Evolutionary conservation across 2,329 filamentous ascomycete species (phyloP), one percentile per base, ranked within the genome.

Genomic region (Hypoxylon sp.): DNA sequence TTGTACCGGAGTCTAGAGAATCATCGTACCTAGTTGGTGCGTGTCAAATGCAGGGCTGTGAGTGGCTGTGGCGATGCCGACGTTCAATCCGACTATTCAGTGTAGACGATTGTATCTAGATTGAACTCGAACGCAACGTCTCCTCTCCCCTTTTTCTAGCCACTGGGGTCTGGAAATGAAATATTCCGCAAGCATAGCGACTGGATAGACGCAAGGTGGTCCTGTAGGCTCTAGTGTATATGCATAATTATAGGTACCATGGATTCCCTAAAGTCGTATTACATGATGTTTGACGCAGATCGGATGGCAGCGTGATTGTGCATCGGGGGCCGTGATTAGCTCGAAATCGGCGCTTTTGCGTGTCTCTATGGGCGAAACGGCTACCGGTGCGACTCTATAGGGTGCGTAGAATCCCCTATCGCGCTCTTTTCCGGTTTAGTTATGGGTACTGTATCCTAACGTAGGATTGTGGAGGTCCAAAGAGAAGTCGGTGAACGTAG

Each of bases 261-360:
- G 19, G 34, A 55, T 43, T 28, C 58, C 34, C 32, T 43, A 1
- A 43, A 64, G 68, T 69, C 23, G 63, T 53, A 71, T 66, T 67
- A 69, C 66, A 63, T 60, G 68, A 30, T 28, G 55, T 45, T 65
- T 45, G 59, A 62, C 60, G 62, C 65, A 68, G 68, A 68, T 70
- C 68, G 63, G 65, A 59, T 68, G 63, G 66, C 65, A 68, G 51
- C 60, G 66, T 68, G 63, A 65, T 71, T 62, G 63, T 66, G 63
- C 68, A 66, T 69, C 51, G 34, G 58, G 52, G 23, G 50, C 50
- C 45, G 58, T 66, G 63, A 64, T 69, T 62, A 69, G 68, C 60
- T 63, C 48, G 50, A 36, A 56, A 58, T 58, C 9, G 34, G 60
- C 23, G 36, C 53, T 55, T 59, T 32, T 32, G 34, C 14, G 56